Percentiles rank a stretch among this genome's conserved stretches.
Conservation (phyloP, 2,329 filamentous ascomycete genomes). For the Eutypella sp. region DNA sequence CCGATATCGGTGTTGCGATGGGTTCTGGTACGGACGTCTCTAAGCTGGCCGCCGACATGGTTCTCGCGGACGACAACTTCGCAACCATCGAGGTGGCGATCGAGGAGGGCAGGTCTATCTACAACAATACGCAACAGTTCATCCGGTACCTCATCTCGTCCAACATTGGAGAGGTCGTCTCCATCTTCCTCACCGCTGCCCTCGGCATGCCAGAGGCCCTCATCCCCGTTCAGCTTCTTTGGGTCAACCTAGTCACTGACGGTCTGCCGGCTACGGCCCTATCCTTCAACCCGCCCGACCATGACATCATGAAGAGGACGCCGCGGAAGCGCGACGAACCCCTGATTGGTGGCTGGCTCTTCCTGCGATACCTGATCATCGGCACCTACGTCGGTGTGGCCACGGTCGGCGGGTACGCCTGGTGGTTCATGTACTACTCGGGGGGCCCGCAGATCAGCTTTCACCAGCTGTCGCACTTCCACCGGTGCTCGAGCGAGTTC, state of each 20-base stretch:
- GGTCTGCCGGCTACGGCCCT: constrained; percentile 93
- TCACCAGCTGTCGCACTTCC: constrained; percentile 86
- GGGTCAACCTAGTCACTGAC: constrained; percentile 98
- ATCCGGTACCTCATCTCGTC: constrained; percentile 98
- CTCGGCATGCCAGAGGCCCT: constrained; percentile 96
- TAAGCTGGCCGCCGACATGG: constrained; percentile 96
- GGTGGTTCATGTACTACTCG: constrained; percentile 98
- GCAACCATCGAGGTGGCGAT: constrained; percentile 95
- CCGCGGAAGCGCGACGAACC: constrained; percentile 90
- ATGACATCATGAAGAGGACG: constrained; percentile 92
- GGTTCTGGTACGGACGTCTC: constrained; percentile 96
- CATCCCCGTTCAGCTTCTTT: constrained; percentile 93
- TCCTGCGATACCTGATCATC: constrained; percentile 96
- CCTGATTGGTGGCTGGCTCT: constrained; percentile 91
- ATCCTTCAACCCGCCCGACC: constrained; percentile 97
- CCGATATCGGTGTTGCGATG: constrained; percentile 98
- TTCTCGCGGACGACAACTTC: constrained; percentile 97
- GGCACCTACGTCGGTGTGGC: constrained; percentile 91
- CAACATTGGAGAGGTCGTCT: constrained; percentile 98
- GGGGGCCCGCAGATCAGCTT: constrained; percentile 89
- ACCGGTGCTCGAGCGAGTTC: constrained; percentile 82
- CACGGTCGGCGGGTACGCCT: constrained; percentile 96
- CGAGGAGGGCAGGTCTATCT: constrained; percentile 95
- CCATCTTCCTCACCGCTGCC: constrained; percentile 95
- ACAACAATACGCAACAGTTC: constrained; percentile 99